Conservation (phyloP, 768 basidiomycete species). For the Paxillus involutus region DNA sequence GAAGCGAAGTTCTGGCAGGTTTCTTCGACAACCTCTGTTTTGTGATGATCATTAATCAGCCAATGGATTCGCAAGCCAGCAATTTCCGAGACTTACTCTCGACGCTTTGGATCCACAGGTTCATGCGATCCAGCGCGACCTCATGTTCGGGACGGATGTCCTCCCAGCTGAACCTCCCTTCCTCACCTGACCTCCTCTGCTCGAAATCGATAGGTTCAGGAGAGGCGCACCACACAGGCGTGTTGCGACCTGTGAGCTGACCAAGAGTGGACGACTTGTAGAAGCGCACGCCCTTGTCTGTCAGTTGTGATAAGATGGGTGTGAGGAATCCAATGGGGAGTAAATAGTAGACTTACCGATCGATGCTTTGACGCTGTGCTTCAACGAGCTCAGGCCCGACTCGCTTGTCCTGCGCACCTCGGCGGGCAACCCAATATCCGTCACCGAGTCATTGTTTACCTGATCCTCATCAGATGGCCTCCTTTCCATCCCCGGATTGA, state of each 20-base stretch:
- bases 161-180: conserved; percentile 35
- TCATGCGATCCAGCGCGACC: conserved; percentile 60
- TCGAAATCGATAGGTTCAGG: conserved; percentile 33
- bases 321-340: neutral
- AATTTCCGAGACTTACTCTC: conserved; percentile 58
- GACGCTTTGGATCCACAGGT: conserved; percentile 79
- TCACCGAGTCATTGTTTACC: conserved; percentile 10
- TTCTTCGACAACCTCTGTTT: conserved; percentile 77
- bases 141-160: conserved; percentile 32
- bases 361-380: conserved; percentile 71
- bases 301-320: neutral
- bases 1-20: conserved; percentile 73
- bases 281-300: conserved; percentile 68
- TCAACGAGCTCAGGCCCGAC: conserved; percentile 50
- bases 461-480: conserved; percentile 5
- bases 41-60: conserved; percentile 8
- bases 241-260: conserved; percentile 34
- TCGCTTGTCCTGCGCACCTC: conserved; percentile 29
- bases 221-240: conserved; percentile 29
- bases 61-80: neutral
- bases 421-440: conserved; percentile 25
- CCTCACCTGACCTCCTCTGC: conserved; percentile 31
- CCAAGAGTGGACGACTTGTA: conserved; percentile 64
- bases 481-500: conserved; percentile 9
- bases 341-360: conserved; percentile 52